Evolutionary conservation across 352 stramenopile species (phyloP).

Genomic region (Pythium aphanidermatum): DNA sequence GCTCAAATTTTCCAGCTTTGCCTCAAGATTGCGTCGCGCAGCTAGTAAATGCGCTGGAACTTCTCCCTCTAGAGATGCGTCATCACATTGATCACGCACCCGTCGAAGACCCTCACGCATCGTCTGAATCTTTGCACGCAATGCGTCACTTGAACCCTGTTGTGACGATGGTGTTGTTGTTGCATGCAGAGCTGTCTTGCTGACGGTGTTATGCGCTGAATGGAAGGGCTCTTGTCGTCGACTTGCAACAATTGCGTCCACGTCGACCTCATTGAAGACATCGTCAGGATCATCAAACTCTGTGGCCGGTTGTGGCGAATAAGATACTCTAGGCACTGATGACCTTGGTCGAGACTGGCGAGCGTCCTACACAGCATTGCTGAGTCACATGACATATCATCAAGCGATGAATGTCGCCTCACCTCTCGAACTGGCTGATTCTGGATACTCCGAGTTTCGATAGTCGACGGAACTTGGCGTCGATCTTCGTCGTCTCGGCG

Average conservation of each 20-base stretch:
- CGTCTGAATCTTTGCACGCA: slow-evolving; percentile 41
- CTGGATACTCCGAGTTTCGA: background rate
- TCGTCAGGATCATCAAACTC: slow-evolving; percentile 16
- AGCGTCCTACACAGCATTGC: no score
- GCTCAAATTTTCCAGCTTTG: slow-evolving; percentile 52
- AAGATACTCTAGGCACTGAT: no score
- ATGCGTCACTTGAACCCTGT: slow-evolving; percentile 11
- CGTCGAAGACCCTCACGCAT: slow-evolving; percentile 55
- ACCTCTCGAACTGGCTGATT: no score
- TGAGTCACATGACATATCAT: no score
- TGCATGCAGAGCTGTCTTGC: slow-evolving; percentile 1
- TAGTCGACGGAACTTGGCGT: background rate
- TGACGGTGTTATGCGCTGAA: background rate
- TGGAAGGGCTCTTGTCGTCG: background rate
- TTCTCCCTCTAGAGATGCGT: slow-evolving; percentile 75
- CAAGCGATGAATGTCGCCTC: no score
- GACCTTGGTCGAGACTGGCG: no score
- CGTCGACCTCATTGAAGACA: slow-evolving; percentile 20
- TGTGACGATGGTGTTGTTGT: no score
- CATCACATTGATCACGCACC: slow-evolving; percentile 76
- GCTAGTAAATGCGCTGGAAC: slow-evolving; percentile 44
- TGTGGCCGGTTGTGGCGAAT: slow-evolving; percentile 2
- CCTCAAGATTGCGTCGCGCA: slow-evolving; percentile 41
- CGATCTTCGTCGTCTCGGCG: background rate
- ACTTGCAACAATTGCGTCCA: slow-evolving; percentile 18